A percentile compares a stretch with the other conserved stretches of the same genome.
These are phyloP conservation scores for Xanthoparmelia taractica DNA, from an alignment of 495 filamentous ascomycete genomes.

Conservation along the genomic window DNA sequence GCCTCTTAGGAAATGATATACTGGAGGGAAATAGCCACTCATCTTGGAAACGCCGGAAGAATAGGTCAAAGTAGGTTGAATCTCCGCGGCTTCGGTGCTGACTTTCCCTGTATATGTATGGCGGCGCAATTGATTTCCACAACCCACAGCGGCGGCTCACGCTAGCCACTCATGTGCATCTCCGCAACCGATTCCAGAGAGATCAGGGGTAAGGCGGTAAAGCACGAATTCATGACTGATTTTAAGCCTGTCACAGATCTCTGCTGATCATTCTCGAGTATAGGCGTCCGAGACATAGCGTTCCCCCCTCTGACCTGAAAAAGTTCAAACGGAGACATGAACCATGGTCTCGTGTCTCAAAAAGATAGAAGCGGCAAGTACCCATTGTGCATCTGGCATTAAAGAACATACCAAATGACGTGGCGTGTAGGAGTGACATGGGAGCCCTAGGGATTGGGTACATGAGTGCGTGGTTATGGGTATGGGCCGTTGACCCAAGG, in stretches of 20 bases:
- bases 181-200: not conserved
- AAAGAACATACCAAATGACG: not conserved
- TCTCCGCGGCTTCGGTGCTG: not conserved
- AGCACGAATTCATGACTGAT: not conserved
- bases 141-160: not conserved
- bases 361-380: not conserved
- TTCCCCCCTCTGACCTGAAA: too few species aligned
- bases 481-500: not conserved
- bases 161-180: slow-evolving; percentile 2
- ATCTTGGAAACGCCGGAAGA: not conserved
- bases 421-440: not conserved
- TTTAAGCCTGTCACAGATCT: not conserved
- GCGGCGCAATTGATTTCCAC: not conserved
- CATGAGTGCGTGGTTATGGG: not conserved
- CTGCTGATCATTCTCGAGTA: not conserved
- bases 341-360: not conserved
- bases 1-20: not conserved
- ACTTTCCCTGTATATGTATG: not conserved
- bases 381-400: too few species aligned
- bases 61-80: not conserved
- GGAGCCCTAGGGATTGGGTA: not conserved
- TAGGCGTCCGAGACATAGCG: not conserved
- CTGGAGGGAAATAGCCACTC: not conserved
- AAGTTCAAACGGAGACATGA: too few species aligned
- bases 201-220: slow-evolving; percentile 4